phyloP scores from a whole-genome alignment of 2,329 filamentous ascomycete genomes.

The Neofusicoccum kwambonambiense region DNA sequence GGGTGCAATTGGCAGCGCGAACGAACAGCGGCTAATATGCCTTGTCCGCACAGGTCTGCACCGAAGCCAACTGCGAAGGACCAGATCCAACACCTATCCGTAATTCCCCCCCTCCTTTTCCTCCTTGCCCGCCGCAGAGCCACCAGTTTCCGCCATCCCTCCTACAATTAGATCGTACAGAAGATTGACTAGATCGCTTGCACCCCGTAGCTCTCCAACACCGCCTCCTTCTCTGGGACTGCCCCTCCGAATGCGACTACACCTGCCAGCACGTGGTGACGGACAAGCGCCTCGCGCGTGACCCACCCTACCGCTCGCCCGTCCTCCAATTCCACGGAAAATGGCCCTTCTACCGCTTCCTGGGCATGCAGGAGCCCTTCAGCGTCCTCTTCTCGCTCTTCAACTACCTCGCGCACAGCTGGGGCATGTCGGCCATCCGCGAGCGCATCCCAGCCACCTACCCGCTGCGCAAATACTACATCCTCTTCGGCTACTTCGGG shows the following conservation, averaged over 20 bases:
- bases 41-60: constrained; percentile 63
- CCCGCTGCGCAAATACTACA: constrained; percentile 75
- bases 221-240: constrained; percentile 88
- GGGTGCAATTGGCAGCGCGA: constrained; percentile 21
- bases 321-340: constrained; percentile 96
- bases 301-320: constrained; percentile 62
- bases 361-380: constrained; percentile 93
- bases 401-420: constrained; percentile 83
- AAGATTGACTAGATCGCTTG: neutral
- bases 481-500: constrained; percentile 76
- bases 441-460: constrained; percentile 70
- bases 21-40: constrained; percentile 3
- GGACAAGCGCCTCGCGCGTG: constrained; percentile 62
- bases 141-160: constrained; percentile 18
- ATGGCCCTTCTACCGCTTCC: constrained; percentile 90
- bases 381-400: constrained; percentile 89
- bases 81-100: constrained; percentile 65
- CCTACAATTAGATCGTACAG: neutral
- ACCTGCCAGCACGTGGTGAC: constrained; percentile 95
- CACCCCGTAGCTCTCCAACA: constrained; percentile 68
- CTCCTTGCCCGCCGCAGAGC: neutral
- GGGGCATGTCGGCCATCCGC: constrained; percentile 71
- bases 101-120: constrained; percentile 48
- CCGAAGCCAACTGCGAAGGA: constrained; percentile 72
- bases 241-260: constrained; percentile 94